phyloP scores from a whole-genome alignment of 148 eudicot species.

The Spergularia bocconei region DNA sequence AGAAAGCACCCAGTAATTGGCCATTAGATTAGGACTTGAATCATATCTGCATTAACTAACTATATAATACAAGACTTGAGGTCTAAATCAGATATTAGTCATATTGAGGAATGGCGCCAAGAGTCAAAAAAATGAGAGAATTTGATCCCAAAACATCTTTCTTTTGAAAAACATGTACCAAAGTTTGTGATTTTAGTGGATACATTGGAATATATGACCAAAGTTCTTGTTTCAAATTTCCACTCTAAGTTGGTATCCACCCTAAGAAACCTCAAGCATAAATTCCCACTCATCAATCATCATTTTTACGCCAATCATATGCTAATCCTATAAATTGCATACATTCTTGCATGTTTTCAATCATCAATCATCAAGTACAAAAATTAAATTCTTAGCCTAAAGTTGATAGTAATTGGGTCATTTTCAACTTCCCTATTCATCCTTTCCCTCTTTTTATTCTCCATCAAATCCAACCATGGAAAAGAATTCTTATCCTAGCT shows the following conservation, averaged over 20 bases:
- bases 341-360: background rate
- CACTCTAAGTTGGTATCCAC: conserved; percentile 22
- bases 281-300: conserved; percentile 18
- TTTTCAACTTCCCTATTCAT: background rate
- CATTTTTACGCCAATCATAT: background rate
- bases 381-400: background rate
- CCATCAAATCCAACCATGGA: conserved; percentile 8
- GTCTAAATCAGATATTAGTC: background rate
- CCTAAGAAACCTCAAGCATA: conserved; percentile 2
- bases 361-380: background rate
- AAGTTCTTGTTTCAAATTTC: conserved; percentile 18
- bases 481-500: background rate
- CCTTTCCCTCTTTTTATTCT: background rate
- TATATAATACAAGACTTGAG: no score
- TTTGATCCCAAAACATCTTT: conserved; percentile 28
- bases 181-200: conserved; percentile 18
- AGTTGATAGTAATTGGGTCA: background rate
- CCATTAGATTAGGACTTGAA: no score
- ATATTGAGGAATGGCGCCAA: background rate
- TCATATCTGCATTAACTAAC: no score
- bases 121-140: conserved; percentile 14
- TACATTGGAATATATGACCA: conserved; percentile 7
- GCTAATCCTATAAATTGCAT: background rate
- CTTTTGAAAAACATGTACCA: conserved; percentile 29
- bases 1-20: no score